Evolutionary conservation across 2,329 filamentous ascomycete genomes (phyloP).

Genomic region (Orbilia blumenaviensis): DNA sequence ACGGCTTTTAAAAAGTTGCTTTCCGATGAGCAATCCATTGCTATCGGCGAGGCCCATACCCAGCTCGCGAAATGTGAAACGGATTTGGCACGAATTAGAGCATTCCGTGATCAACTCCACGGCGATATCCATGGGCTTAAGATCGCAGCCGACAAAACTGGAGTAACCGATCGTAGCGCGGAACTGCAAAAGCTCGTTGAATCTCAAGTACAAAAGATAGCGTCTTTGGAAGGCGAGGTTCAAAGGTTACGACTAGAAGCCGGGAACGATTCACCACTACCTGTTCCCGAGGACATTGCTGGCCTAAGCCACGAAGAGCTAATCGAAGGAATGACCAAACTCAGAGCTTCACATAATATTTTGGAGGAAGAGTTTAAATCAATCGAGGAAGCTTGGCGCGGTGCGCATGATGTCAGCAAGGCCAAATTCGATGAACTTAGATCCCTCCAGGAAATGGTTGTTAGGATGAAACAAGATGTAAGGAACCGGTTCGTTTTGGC

Average conservation of each 20-base stretch:
- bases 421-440: constrained; percentile 69
- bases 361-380: constrained; percentile 88
- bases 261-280: constrained; percentile 63
- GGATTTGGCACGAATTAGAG: constrained; percentile 84
- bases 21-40: constrained; percentile 78
- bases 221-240: constrained; percentile 82
- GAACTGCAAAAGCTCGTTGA: constrained; percentile 82
- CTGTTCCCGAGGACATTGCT: constrained; percentile 64
- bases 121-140: constrained; percentile 84
- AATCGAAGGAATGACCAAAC: constrained; percentile 74
- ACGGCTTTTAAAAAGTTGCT: constrained; percentile 82
- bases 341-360: constrained; percentile 81
- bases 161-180: constrained; percentile 68
- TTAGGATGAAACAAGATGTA: constrained; percentile 72
- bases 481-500: not conserved
- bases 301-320: constrained; percentile 75
- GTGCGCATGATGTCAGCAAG: constrained; percentile 81
- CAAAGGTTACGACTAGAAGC: constrained; percentile 72
- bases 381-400: constrained; percentile 90
- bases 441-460: constrained; percentile 65
- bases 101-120: constrained; percentile 82
- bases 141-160: constrained; percentile 78
- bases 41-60: constrained; percentile 80
- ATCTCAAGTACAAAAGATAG: constrained; percentile 81
- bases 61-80: constrained; percentile 82